phyloP scores from a whole-genome alignment of 768 basidiomycete genomes.

The Boletus sp. region DNA sequence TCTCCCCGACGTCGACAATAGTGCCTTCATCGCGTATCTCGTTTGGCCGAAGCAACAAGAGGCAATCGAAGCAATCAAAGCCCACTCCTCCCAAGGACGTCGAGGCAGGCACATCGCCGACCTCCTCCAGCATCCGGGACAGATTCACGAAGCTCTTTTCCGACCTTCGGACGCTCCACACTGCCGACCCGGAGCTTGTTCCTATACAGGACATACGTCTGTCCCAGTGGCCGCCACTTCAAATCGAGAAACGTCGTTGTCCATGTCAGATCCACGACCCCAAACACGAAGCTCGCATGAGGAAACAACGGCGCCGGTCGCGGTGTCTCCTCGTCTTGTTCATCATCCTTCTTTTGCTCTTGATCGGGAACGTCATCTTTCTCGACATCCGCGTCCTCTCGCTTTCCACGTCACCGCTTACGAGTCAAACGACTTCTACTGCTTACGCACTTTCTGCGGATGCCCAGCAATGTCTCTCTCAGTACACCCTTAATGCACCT shows the following conservation, averaged over 20 bases:
- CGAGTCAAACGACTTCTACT: slow-evolving; percentile 25
- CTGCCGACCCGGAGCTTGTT: slow-evolving; percentile 23
- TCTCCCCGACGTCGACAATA: slow-evolving; percentile 45
- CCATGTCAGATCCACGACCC: slow-evolving; percentile 24
- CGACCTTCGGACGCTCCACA: slow-evolving; percentile 32
- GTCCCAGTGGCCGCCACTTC: slow-evolving; percentile 39
- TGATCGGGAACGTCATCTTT: slow-evolving; percentile 41
- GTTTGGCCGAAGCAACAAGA: slow-evolving; percentile 19
- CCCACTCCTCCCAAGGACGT: slow-evolving; percentile 20
- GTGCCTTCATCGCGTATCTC: slow-evolving; percentile 28
- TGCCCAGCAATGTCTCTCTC: slow-evolving; percentile 44
- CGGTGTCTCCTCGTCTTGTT: slow-evolving; percentile 33
- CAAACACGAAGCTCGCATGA: slow-evolving; percentile 17
- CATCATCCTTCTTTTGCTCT: slow-evolving; percentile 40
- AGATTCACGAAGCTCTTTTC: slow-evolving; percentile 38
- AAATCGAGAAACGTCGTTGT: slow-evolving; percentile 36
- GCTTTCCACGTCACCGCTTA: slow-evolving; percentile 11
- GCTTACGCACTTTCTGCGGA: slow-evolving; percentile 35
- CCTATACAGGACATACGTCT: slow-evolving; percentile 24
- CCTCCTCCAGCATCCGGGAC: slow-evolving; percentile 28
- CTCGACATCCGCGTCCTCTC: slow-evolving; percentile 37
- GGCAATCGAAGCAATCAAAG: slow-evolving; percentile 1
- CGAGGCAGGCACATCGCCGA: slow-evolving; percentile 21
- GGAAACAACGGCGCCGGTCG: slow-evolving; percentile 32
- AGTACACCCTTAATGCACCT: slow-evolving; percentile 46